Evolutionary conservation across 805 yeast genomes (phyloP), one percentile per base, ranked within the genome.

Genomic region (Kuraishia piskuri): DNA sequence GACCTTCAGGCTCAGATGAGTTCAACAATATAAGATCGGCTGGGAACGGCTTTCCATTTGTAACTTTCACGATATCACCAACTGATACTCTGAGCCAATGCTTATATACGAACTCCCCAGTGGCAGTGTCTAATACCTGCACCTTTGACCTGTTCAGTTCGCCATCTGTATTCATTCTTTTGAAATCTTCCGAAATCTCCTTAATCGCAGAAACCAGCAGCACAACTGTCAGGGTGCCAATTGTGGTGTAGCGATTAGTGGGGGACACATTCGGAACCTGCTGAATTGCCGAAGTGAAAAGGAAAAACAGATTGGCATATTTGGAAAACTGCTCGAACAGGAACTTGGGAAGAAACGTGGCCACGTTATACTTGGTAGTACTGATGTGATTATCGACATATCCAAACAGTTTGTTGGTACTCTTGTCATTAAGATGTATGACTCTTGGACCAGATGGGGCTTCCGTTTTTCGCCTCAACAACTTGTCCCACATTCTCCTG

Each of bases 231-330:
- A 94, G 76, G 0, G 99, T 95, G 50, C 96, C 95, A 48, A 94
- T 88, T 0, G 99, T 94, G 3, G 99, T 94, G 64, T 83, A 94
- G 68, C 97, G 73, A 70, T 94, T 94, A 0, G 98, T 94, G 12
- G 99, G 99, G 0, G 97, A 83, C 3, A 94, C 98, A 58, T 85
- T 80, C 2, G 99, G 99, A 12, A 94, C 98, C 68, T 94, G 99
- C 72, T 94, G 99, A 60, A 94, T 92, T 44, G 81, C 77, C 1
- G 97, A 87, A 0, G 99, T 94, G 72, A 89, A 88, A 52, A 94
- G 72, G 68, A 94, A 94, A 71, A 94, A 94, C 67, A 94, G 73
- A 65, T 94, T 94, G 10, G 99, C 97, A 66, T 94, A 95, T 69
- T 92, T 94, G 57, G 97, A 88, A 69, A 94, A 95, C 69, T 94